Percentiles rank a stretch among this genome's conserved stretches.
Evolutionary conservation across 176 grass and related monocot species (phyloP).

Genomic region (Eragrostis curvula): DNA sequence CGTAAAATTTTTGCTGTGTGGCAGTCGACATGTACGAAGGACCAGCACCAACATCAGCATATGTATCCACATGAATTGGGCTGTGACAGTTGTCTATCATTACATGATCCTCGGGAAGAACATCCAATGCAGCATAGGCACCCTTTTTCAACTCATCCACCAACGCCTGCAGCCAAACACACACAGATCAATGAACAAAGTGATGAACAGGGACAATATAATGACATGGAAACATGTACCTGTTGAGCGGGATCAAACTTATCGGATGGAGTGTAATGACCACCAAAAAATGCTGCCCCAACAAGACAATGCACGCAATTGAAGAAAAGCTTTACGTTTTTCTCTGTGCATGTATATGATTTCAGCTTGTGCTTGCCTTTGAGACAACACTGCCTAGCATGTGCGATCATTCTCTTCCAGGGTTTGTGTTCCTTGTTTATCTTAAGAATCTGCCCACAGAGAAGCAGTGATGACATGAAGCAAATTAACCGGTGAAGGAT

Average conservation of each 20-base stretch:
- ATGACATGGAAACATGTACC: background rate
- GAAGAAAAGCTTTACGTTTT: background rate
- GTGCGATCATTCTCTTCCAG: background rate
- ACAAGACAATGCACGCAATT: background rate
- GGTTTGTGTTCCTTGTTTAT: background rate
- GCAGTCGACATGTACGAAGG: background rate
- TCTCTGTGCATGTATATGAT: background rate
- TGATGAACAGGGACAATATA: background rate
- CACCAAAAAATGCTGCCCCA: background rate
- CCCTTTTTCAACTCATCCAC: background rate
- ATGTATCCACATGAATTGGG: background rate
- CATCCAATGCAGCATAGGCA: background rate
- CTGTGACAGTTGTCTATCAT: background rate
- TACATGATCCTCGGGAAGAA: background rate
- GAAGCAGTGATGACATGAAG: background rate
- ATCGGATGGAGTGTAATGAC: background rate
- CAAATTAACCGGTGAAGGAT: background rate
- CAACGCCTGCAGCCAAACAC: slow-evolving; percentile 9
- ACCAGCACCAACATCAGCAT: background rate
- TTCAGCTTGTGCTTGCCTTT: background rate
- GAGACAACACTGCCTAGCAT: background rate
- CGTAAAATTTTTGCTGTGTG: background rate
- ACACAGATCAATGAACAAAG: background rate
- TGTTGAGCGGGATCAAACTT: background rate
- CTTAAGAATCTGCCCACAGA: background rate